A percentile compares a stretch with the other conserved stretches of the same genome.
Conservation (phyloP, 768 basidiomycete genomes). For the Boletus rufocinnamomeus region DNA sequence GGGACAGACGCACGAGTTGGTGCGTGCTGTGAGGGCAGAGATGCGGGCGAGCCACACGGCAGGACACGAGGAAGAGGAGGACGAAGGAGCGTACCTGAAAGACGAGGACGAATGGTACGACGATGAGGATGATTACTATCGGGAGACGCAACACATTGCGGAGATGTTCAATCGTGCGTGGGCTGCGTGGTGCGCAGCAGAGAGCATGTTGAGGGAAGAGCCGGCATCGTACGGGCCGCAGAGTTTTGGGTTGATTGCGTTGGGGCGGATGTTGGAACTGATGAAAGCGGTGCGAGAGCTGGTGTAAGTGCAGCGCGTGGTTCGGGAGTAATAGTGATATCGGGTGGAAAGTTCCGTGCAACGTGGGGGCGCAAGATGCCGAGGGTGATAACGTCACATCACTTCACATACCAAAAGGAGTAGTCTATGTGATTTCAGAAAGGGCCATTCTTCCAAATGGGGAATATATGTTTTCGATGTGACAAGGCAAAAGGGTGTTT, state of each 20-base stretch:
- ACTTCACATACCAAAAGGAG: slow-evolving; percentile 17
- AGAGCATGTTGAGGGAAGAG: slow-evolving; percentile 28
- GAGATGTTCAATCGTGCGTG: slow-evolving; percentile 42
- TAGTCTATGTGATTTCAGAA: slow-evolving; percentile 32
- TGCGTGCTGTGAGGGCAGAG: slow-evolving; percentile 37
- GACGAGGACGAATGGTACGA: slow-evolving; percentile 27
- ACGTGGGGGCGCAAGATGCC: slow-evolving; percentile 30
- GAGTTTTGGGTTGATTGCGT: slow-evolving; percentile 48
- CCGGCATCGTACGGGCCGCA: slow-evolving; percentile 40
- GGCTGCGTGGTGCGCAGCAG: slow-evolving; percentile 46
- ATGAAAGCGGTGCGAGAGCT: slow-evolving; percentile 29
- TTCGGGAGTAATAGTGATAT: not conserved
- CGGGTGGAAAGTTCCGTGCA: slow-evolving; percentile 6
- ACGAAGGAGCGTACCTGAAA: slow-evolving; percentile 29
- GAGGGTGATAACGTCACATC: not conserved
- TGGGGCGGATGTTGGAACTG: slow-evolving; percentile 45
- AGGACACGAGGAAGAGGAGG: slow-evolving; percentile 22
- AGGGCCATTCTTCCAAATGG: slow-evolving; percentile 20
- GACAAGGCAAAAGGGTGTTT: slow-evolving; percentile 25
- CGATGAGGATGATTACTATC: slow-evolving; percentile 33
- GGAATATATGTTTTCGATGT: slow-evolving; percentile 24
- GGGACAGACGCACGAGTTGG: slow-evolving; percentile 41
- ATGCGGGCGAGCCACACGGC: slow-evolving; percentile 22
- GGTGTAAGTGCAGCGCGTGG: too few species aligned
- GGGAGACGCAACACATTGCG: slow-evolving; percentile 31